phyloP scores from a whole-genome alignment of 306 rosid genomes.

The Abrus pulchellus region DNA sequence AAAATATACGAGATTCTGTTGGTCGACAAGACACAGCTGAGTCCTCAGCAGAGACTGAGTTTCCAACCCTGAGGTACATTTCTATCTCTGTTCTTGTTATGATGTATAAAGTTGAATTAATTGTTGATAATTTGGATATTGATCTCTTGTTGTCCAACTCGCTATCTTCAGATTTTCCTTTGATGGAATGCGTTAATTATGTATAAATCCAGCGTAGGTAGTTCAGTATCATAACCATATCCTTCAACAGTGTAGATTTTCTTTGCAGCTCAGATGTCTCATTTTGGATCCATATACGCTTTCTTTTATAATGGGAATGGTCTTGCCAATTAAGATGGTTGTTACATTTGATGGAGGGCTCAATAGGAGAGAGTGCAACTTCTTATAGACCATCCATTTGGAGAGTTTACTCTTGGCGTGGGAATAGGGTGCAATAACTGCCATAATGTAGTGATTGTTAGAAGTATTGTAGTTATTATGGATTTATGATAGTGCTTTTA shows the following conservation, averaged over 20 bases:
- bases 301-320: conserved; percentile 10
- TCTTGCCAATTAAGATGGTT: conserved; percentile 27
- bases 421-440: too few relatives aligned
- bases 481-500: too few relatives aligned
- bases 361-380: too few relatives aligned
- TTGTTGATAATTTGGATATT: conserved; percentile 1
- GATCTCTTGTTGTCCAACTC: conserved; percentile 29
- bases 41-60: conserved; percentile 81
- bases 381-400: too few relatives aligned
- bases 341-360: background rate
- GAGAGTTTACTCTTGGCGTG: too few relatives aligned
- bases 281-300: conserved; percentile 22
- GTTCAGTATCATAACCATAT: conserved; percentile 28
- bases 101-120: conserved; percentile 29
- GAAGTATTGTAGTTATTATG: too few relatives aligned
- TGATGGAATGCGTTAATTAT: conserved; percentile 29
- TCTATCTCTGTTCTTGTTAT: conserved; percentile 42
- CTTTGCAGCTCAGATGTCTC: conserved; percentile 20
- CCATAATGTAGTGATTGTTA: too few relatives aligned
- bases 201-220: conserved; percentile 8
- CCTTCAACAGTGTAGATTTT: conserved; percentile 35
- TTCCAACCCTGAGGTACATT: conserved; percentile 85
- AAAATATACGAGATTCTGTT: conserved; percentile 66
- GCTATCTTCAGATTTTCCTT: conserved; percentile 27
- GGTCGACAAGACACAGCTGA: conserved; percentile 66